Evolutionary conservation across 2,329 filamentous ascomycete genomes (phyloP).

Genomic region (Aspergillus quadrilineatus): DNA sequence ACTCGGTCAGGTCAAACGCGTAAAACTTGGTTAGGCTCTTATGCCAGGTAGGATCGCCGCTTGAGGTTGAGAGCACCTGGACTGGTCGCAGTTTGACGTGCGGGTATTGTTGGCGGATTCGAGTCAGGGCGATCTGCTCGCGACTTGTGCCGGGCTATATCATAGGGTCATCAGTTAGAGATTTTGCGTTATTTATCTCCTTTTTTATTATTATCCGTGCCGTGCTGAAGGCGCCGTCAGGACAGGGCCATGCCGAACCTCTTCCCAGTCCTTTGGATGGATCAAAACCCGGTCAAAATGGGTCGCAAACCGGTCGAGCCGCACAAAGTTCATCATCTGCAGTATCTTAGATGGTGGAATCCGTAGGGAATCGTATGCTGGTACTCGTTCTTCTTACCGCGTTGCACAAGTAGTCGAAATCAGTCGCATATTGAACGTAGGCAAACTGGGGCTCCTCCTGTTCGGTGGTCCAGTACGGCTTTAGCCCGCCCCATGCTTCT

Average conservation of each 20-base stretch:
- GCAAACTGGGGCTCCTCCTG: not conserved
- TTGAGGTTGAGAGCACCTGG: not conserved
- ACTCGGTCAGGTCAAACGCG: not conserved
- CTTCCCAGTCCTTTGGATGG: not conserved
- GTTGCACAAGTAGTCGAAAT: conserved; percentile 2
- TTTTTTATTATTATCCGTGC: not conserved
- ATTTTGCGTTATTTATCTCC: not conserved
- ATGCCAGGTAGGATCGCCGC: not conserved
- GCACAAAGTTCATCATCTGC: not conserved
- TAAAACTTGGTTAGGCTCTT: not conserved
- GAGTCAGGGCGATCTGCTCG: not conserved
- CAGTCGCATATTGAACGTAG: conserved; percentile 2
- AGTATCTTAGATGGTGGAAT: too few relatives aligned
- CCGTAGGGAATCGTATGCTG: too few relatives aligned
- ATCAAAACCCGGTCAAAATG: conserved; percentile 1
- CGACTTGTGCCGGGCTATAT: not conserved
- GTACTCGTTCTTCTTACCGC: not conserved
- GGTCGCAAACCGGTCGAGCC: not conserved
- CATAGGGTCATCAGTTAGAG: too few relatives aligned
- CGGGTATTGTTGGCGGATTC: not conserved
- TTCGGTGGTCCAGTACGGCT: not conserved
- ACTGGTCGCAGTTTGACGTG: not conserved
- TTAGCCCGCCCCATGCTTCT: not conserved
- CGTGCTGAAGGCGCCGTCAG: not conserved
- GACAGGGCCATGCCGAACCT: not conserved